Evolutionary conservation across 73 alveolate species (phyloP).

Genomic region (Symbiodinium pilosum): DNA sequence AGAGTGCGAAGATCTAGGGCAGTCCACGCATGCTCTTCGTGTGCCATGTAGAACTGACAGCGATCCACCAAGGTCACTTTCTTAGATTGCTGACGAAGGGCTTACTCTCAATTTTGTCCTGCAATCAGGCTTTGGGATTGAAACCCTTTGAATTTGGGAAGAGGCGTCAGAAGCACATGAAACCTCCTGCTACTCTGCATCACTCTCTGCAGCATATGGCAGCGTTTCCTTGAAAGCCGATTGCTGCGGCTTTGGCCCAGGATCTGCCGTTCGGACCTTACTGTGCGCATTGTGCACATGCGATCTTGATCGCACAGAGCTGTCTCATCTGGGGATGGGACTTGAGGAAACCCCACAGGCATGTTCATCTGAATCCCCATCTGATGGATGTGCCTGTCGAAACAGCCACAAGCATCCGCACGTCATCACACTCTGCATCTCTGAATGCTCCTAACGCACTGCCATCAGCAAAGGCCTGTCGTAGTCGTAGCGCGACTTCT

Average conservation of each 20-base stretch:
- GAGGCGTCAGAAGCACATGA: neutral
- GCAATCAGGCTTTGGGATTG: too few species aligned
- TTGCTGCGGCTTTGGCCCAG: neutral
- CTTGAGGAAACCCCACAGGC: neutral
- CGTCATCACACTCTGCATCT: too few species aligned
- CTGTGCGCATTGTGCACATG: neutral
- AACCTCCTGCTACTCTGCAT: neutral
- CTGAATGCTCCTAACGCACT: too few species aligned
- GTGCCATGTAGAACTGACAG: too few species aligned
- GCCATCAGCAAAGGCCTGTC: too few species aligned
- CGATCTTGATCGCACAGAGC: too few species aligned
- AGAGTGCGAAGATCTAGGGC: too few species aligned
- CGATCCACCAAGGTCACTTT: too few species aligned
- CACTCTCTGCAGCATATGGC: too few species aligned
- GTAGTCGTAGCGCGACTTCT: neutral
- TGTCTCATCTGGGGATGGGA: neutral
- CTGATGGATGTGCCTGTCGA: neutral
- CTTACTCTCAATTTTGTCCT: neutral
- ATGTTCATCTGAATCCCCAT: neutral
- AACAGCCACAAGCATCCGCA: too few species aligned
- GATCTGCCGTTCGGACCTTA: slow-evolving; percentile 7
- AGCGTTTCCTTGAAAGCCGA: slow-evolving; percentile 6
- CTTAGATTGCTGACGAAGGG: neutral
- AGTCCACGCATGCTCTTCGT: too few species aligned
- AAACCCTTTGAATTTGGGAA: too few species aligned